A percentile compares a stretch with the other conserved stretches of the same genome.
Conservation (phyloP, 768 basidiomycete genomes). For the Auriscalpium orientale region DNA sequence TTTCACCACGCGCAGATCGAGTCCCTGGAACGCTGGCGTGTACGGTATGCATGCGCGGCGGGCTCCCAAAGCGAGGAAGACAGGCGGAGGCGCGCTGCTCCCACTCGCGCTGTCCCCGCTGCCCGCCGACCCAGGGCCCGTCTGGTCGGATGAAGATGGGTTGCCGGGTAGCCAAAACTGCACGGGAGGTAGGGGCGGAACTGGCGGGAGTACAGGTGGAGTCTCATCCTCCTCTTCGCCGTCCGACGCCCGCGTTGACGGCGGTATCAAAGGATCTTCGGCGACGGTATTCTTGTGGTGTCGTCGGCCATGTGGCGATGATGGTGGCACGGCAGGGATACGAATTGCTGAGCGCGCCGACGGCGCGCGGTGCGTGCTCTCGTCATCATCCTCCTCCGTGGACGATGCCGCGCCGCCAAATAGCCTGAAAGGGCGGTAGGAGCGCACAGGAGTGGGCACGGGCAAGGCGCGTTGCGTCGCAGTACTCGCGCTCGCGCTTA, state of each 20-base stretch:
- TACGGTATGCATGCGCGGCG: conserved; percentile 16
- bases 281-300: neutral
- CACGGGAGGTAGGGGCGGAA: conserved; percentile 10
- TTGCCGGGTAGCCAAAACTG: conserved; percentile 16
- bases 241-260: conserved; percentile 1
- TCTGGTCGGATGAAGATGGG: conserved; percentile 5
- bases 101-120: neutral
- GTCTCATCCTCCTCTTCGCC: neutral
- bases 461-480: neutral
- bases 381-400: too few species aligned
- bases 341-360: neutral
- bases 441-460: neutral
- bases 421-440: neutral
- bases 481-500: neutral
- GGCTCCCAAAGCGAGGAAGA: conserved; percentile 14
- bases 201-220: conserved; percentile 5
- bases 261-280: neutral
- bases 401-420: neutral
- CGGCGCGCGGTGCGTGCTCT: neutral
- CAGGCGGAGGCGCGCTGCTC: conserved; percentile 3
- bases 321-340: neutral
- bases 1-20: conserved; percentile 12
- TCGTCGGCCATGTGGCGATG: neutral
- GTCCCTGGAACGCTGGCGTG: conserved; percentile 14
- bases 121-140: neutral